These are phyloP conservation scores for Ustilago loliicola DNA, from an alignment of 1,284 basidiomycete species.

Conservation along the genomic window DNA sequence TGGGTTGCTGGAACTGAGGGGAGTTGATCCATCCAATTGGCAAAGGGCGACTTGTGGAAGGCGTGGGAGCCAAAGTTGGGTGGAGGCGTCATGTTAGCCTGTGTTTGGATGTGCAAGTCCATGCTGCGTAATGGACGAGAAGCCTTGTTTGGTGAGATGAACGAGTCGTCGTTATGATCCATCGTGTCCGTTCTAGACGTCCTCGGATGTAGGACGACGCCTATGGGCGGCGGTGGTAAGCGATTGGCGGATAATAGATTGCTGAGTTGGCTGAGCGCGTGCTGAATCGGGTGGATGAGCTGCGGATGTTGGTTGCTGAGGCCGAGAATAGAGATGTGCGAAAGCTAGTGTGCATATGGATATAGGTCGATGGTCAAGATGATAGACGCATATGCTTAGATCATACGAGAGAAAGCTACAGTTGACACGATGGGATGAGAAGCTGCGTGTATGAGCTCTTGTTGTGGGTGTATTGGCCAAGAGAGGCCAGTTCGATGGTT, in stretches of 20 bases:
- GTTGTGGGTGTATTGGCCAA: no score
- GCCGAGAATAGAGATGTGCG: constrained; percentile 4
- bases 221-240: not conserved
- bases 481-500: not conserved
- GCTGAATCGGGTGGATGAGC: not conserved
- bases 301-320: not conserved
- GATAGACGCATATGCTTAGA: not conserved
- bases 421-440: no score
- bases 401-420: not conserved
- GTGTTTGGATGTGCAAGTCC: constrained; percentile 30
- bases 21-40: constrained; percentile 29
- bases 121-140: constrained; percentile 21
- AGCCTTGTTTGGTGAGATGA: constrained; percentile 32
- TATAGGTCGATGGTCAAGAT: not conserved
- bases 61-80: constrained; percentile 46
- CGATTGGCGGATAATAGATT: not conserved
- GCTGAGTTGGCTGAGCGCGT: not conserved
- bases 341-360: constrained; percentile 3
- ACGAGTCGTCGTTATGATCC: constrained; percentile 31
- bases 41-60: constrained; percentile 53
- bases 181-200: constrained; percentile 18
- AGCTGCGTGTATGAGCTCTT: no score
- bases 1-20: constrained; percentile 38
- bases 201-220: constrained; percentile 17
- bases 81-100: constrained; percentile 59